Base-by-base conservation (phyloP, 1,139 yeast species). In the Cylindricascospora bacillispora region DNA sequence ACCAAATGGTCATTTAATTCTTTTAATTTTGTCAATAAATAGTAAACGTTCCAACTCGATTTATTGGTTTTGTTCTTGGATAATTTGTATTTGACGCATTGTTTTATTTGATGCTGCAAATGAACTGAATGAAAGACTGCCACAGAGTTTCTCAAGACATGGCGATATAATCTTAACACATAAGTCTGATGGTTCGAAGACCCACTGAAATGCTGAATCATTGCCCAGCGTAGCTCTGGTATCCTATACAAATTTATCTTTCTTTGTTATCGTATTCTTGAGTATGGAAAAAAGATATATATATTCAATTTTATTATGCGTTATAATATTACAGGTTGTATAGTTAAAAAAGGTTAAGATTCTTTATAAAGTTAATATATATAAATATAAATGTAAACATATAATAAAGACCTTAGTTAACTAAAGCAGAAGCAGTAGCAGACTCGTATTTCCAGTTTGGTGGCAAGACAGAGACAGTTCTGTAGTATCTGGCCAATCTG, bases 381-480 rank as follows among this genome's bases (percentile, higher is more conserved):
- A n/a, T n/a, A n/a, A n/a, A n/a, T n/a, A n/a, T n/a, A n/a, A n/a
- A n/a, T n/a, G n/a, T n/a, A n/a, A n/a, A n/a, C n/a, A n/a, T n/a
- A n/a, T n/a, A n/a, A n/a, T n/a, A n/a, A n/a, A n/a, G n/a, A n/a
- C n/a, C 28, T 19, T 83, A 86, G 79, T 86, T 86, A 63, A 92
- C 98, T 70, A 92, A 78, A 68, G 99, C 93, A 61, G 98, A 89
- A 63, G 99, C 99, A 62, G 98, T 92, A 63, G 98, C 93, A 54
- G 98, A 86, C 74, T 89, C 98, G 93, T 80, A 89, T 76, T 89
- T 89, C 97, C 97, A 89, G 89, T 81, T 85, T 65, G 98, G 97
- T 59, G 98, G 97, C 63, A 89, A 80, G 60, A 89, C 97, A 62
- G 93, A 73, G 57, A 83, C 93, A 58, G 95, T 82, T 83, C 95